Evolutionary conservation across 441 rosid species (phyloP).

Genomic region (Jatropha podagrica): DNA sequence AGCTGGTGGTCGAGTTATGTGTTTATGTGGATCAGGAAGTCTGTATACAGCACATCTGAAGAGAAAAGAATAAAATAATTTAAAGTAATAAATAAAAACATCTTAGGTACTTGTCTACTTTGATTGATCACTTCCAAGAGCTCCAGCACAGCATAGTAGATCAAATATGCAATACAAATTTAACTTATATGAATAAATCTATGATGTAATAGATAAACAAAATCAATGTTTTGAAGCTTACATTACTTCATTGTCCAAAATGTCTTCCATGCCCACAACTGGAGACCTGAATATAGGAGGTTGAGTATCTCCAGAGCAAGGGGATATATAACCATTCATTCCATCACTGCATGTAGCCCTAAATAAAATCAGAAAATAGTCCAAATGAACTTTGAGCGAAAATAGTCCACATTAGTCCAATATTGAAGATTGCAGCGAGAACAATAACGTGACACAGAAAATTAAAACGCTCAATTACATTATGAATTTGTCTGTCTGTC

Average conservation of each 20-base stretch:
- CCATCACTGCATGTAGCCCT: constrained; percentile 74
- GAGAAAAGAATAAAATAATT: constrained; percentile 2
- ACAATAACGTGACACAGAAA: neutral
- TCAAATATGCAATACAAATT: neutral
- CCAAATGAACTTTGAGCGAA: constrained; percentile 12
- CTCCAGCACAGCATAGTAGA: neutral
- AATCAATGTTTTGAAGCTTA: constrained; percentile 36
- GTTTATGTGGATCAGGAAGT: constrained; percentile 72
- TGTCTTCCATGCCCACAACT: constrained; percentile 76
- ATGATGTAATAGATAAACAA: neutral
- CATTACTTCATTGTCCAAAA: constrained; percentile 82
- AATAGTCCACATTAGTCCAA: neutral
- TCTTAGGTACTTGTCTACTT: neutral
- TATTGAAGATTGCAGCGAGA: neutral
- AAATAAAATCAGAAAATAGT: constrained; percentile 40
- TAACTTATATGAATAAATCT: neutral
- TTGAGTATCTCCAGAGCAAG: constrained; percentile 72
- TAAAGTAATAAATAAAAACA: neutral
- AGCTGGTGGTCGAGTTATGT: constrained; percentile 53
- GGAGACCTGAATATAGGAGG: constrained; percentile 86
- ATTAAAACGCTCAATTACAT: neutral
- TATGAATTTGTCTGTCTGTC: neutral
- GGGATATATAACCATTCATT: constrained; percentile 86
- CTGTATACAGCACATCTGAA: constrained; percentile 80
- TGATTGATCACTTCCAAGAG: neutral